Evolutionary conservation across 1,284 basidiomycete species (phyloP).

Genomic region (Ustilago nuda): DNA sequence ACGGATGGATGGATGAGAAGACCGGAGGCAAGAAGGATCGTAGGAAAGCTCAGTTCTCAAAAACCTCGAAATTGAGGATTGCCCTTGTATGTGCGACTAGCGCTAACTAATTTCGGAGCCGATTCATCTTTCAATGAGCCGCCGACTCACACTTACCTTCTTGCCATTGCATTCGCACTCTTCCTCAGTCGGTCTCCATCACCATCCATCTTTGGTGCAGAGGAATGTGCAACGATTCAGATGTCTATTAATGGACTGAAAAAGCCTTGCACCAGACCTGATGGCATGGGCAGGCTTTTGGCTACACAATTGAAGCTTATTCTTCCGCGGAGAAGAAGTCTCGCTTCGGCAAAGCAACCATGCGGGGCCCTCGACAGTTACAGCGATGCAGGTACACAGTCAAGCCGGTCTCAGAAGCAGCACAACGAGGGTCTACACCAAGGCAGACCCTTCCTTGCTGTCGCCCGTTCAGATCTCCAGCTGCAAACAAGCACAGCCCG

Average conservation of each 20-base stretch:
- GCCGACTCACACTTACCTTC: background rate
- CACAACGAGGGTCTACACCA: background rate
- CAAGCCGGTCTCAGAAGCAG: background rate
- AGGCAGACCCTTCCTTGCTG: background rate
- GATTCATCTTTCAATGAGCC: slow-evolving; percentile 9
- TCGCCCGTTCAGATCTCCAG: background rate
- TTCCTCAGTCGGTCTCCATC: background rate
- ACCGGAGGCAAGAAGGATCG: background rate
- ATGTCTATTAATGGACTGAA: too few species aligned
- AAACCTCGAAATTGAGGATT: slow-evolving; percentile 36
- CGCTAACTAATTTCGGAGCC: slow-evolving; percentile 28
- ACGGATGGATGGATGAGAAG: slow-evolving; percentile 15
- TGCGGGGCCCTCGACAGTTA: background rate
- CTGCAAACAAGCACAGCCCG: background rate
- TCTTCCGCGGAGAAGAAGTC: too few species aligned
- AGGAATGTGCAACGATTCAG: too few species aligned
- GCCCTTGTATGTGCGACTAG: slow-evolving; percentile 19
- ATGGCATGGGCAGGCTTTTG: too few species aligned
- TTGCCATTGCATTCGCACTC: background rate
- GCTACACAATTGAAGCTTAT: too few species aligned
- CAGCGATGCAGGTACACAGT: background rate
- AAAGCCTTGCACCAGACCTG: too few species aligned
- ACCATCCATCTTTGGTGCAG: too few species aligned
- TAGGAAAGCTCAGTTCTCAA: slow-evolving; percentile 5
- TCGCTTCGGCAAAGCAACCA: background rate